Conservation (phyloP, 139 green algal genomes). For the Coelastrella sp. region DNA sequence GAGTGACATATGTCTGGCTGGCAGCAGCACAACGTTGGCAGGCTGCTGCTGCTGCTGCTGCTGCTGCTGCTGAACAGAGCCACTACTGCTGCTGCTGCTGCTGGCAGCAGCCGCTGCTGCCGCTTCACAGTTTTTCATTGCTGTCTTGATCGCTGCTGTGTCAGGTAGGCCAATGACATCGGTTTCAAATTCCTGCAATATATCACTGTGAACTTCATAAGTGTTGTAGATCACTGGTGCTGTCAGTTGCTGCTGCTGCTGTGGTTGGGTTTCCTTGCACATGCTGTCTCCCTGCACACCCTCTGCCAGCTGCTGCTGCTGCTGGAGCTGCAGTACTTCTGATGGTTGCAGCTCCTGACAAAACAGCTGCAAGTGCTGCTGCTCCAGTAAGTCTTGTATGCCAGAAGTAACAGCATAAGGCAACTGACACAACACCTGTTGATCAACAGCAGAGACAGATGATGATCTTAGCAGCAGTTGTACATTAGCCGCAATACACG, state of each 20-base stretch:
- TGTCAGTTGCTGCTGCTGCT: not conserved
- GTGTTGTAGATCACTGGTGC: not conserved
- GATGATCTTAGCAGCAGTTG: too few relatives aligned
- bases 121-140: not conserved
- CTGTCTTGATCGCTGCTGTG: not conserved
- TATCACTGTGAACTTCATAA: not conserved
- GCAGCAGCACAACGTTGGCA: not conserved
- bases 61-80: not conserved
- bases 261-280: not conserved
- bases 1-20: constrained; percentile 30
- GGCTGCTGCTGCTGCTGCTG: not conserved
- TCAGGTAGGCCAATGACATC: constrained; percentile 1
- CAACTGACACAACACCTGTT: not conserved
- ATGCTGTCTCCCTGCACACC: not conserved
- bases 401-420: not conserved
- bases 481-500: too few relatives aligned
- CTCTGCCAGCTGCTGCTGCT: not conserved
- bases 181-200: not conserved
- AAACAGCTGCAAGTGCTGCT: constrained; percentile 17
- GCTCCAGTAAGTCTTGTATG: not conserved
- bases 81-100: not conserved
- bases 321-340: not conserved
- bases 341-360: not conserved
- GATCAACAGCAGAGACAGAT: too few relatives aligned
- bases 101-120: constrained; percentile 7